Evolutionary conservation across 306 rosid species (phyloP).

Genomic region (Benincasa hispida): DNA sequence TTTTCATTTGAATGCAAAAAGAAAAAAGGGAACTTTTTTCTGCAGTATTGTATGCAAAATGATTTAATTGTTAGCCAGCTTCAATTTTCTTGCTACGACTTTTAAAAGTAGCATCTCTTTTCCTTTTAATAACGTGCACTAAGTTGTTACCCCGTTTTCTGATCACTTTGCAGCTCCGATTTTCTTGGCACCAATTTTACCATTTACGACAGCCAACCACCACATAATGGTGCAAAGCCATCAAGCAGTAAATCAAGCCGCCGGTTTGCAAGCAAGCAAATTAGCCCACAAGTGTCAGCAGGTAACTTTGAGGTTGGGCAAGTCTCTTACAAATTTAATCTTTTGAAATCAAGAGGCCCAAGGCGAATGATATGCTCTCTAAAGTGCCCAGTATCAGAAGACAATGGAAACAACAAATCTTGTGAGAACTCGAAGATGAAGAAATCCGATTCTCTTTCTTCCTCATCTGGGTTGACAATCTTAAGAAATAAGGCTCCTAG

Average conservation of each 20-base stretch:
- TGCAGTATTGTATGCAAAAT: neutral
- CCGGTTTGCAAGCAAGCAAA: constrained; percentile 91
- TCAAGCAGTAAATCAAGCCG: constrained; percentile 63
- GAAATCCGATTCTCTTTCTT: constrained; percentile 15
- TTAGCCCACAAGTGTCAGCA: constrained; percentile 93
- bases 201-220: constrained; percentile 83
- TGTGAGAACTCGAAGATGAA: constrained; percentile 18
- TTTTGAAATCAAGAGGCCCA: constrained; percentile 94
- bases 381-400: constrained; percentile 43
- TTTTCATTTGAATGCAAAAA: neutral
- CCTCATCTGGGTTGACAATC: constrained; percentile 33
- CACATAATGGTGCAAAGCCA: constrained; percentile 87
- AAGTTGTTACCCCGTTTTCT: neutral
- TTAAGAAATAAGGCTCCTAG: constrained; percentile 96
- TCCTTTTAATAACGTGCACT: neutral
- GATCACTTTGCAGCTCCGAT: constrained; percentile 58
- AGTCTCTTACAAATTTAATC: constrained; percentile 88
- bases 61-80: neutral
- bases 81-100: neutral
- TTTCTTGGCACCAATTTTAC: constrained; percentile 94
- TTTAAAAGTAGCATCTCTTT: neutral
- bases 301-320: constrained; percentile 88
- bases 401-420: constrained; percentile 19
- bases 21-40: too few species aligned
- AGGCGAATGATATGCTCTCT: constrained; percentile 82